Percentiles rank a stretch among this genome's conserved stretches.
phyloP scores from a whole-genome alignment of 1,139 yeast genomes.

The Yamadazyma taylorii region DNA sequence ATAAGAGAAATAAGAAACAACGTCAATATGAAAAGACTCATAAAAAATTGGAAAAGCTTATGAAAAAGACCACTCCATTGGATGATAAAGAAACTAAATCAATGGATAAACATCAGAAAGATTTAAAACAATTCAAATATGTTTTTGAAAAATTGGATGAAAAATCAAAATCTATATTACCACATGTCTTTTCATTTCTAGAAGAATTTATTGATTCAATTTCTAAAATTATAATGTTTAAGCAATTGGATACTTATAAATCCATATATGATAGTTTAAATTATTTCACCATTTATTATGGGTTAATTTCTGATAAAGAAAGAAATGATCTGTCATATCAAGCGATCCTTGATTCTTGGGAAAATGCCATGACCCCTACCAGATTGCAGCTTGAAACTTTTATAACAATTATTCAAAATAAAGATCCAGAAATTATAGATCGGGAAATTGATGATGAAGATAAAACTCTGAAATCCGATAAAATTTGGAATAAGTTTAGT shows the following conservation, averaged over 20 bases:
- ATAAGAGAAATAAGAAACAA: slow-evolving; percentile 46
- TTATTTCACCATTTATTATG: slow-evolving; percentile 41
- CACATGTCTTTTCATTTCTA: slow-evolving; percentile 45
- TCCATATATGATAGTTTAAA: slow-evolving; percentile 28
- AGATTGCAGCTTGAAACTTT: slow-evolving; percentile 40
- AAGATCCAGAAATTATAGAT: slow-evolving; percentile 33
- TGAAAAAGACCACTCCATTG: slow-evolving; percentile 35
- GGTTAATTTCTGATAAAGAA: slow-evolving; percentile 21
- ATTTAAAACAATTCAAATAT: slow-evolving; percentile 29
- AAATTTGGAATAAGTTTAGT: slow-evolving; percentile 30
- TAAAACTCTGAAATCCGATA: slow-evolving; percentile 19
- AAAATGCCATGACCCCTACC: slow-evolving; percentile 28
- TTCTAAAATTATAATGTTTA: slow-evolving; percentile 33
- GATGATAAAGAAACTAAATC: slow-evolving; percentile 41
- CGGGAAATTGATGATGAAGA: slow-evolving; percentile 33
- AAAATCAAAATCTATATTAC: slow-evolving; percentile 42
- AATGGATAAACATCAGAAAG: slow-evolving; percentile 29
- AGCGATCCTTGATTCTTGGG: slow-evolving; percentile 35
- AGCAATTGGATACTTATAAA: slow-evolving; percentile 31
- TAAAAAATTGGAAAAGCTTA: slow-evolving; percentile 42
- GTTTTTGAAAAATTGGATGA: slow-evolving; percentile 38
- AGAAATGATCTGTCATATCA: slow-evolving; percentile 18
- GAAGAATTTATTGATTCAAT: slow-evolving; percentile 53
- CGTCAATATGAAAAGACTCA: slow-evolving; percentile 39
- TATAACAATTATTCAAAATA: slow-evolving; percentile 27